A percentile compares a stretch with the other conserved stretches of the same genome.
Conservation (phyloP, 2,329 filamentous ascomycete genomes). For the Aspergillus alliaceus region DNA sequence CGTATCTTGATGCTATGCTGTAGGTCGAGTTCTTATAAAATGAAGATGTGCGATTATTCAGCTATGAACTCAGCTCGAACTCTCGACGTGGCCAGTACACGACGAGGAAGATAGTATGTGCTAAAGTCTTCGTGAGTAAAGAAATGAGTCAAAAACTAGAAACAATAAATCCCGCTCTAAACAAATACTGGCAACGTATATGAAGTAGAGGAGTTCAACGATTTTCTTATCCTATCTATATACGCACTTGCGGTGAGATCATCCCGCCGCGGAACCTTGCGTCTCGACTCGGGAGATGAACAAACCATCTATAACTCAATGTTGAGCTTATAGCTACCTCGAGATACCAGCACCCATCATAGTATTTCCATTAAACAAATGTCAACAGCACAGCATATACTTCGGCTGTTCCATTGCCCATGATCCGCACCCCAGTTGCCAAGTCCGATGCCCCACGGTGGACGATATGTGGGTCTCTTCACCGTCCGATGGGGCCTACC, state of each 20-base stretch:
- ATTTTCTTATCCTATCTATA: no score
- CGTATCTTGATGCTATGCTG: background rate
- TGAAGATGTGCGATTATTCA: no score
- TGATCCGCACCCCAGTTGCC: background rate
- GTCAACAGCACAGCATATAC: background rate
- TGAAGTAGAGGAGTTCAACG: no score
- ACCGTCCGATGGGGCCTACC: slow-evolving; percentile 14
- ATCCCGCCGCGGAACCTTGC: background rate
- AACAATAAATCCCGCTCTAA: no score
- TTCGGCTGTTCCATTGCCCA: background rate
- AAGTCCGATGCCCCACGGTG: slow-evolving; percentile 16
- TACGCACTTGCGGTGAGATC: background rate
- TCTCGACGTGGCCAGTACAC: no score
- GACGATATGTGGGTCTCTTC: background rate
- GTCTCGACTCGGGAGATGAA: background rate
- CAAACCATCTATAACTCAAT: background rate
- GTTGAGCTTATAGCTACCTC: background rate
- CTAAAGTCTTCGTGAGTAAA: no score
- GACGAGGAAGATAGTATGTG: no score
- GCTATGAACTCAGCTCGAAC: no score
- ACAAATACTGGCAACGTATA: no score
- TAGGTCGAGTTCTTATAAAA: no score
- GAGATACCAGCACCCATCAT: background rate
- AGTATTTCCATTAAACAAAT: background rate
- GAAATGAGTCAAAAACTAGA: no score